Base-by-base conservation (phyloP, 345 rosid species). In the Bruguiera parviflora region DNA sequence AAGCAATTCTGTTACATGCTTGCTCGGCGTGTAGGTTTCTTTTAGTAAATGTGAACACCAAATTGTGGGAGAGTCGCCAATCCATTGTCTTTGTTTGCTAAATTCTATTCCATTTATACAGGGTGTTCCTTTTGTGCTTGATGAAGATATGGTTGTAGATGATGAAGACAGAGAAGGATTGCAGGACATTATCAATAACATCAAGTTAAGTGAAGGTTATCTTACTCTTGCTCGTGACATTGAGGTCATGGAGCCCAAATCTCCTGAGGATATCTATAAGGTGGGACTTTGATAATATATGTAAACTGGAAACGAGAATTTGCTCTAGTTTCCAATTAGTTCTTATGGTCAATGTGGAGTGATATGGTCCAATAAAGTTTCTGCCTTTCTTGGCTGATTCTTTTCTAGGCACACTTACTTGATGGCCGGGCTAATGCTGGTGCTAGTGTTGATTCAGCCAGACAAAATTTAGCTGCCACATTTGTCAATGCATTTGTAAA, bases 241-340 rank as follows among this genome's bases (percentile, higher is more conserved):
- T 35, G 98, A 96, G 86, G 99, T 96, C 79, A 89, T 96, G 98
- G 99, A 96, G 82, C 86, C 98, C 64, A 96, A 90, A 75, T 86
- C 96, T 47, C 98, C 96, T 64, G 98, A 96, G 80, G 97, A 96
- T 67, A 86, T 96, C 73, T 96, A 92, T 69, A 96, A 95, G 98
- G 99, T 95, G 52, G 75, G 68, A 78, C 8, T 59, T 35, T 39
- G 29, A 39, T 57, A 21, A 43, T 39, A 16, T 52, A 47, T 53
- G 13, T 37, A 8, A 16, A 67, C 49, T 31, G 63, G 65, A 32
- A 61, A 35, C 16, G 28, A 25, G 46, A 49, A 28, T n/a, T 51
- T 51, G 29, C 47, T 53, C 19, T 52, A 20, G 33, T 11, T 63
- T 39, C 25, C 20, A 20, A 1, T 20, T 2, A 64, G 29, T 9